Evolutionary conservation across 1,284 basidiomycete species (phyloP).

Genomic region (Rhizoctonia solani): DNA sequence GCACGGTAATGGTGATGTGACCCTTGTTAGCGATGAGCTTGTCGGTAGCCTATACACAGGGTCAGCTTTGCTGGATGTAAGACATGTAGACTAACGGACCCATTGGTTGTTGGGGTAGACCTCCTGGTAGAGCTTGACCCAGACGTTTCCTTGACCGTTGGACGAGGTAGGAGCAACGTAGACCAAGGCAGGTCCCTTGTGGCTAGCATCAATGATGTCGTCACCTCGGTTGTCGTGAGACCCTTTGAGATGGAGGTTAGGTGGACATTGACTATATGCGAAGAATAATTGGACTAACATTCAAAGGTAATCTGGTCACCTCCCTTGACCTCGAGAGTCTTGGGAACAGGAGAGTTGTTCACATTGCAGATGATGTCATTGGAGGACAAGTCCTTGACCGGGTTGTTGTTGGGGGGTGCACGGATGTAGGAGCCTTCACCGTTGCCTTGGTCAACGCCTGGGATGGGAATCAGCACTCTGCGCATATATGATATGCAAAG

Average conservation of each 20-base stretch:
- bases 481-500: background rate
- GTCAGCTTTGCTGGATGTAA: no score
- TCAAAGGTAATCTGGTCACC: slow-evolving; percentile 30
- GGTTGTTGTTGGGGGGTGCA: slow-evolving; percentile 15
- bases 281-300: background rate
- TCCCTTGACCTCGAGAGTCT: slow-evolving; percentile 19
- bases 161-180: slow-evolving; percentile 35
- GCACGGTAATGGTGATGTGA: slow-evolving; percentile 31
- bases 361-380: slow-evolving; percentile 25
- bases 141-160: slow-evolving; percentile 32
- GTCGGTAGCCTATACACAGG: slow-evolving; percentile 32
- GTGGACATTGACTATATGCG: background rate
- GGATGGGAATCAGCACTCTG: background rate
- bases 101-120: slow-evolving; percentile 16
- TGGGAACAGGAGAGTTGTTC: slow-evolving; percentile 20
- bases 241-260: slow-evolving; percentile 10
- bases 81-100: no score
- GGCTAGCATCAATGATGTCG: slow-evolving; percentile 36
- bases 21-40: slow-evolving; percentile 37
- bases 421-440: slow-evolving; percentile 26
- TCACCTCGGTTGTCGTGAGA: slow-evolving; percentile 32
- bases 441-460: slow-evolving; percentile 15
- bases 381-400: slow-evolving; percentile 30
- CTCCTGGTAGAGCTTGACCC: slow-evolving; percentile 34
- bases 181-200: slow-evolving; percentile 36